Evolutionary conservation across 1,139 yeast genomes (phyloP), one percentile per base, ranked within the genome.

Genomic region (Yueomyces sp.): DNA sequence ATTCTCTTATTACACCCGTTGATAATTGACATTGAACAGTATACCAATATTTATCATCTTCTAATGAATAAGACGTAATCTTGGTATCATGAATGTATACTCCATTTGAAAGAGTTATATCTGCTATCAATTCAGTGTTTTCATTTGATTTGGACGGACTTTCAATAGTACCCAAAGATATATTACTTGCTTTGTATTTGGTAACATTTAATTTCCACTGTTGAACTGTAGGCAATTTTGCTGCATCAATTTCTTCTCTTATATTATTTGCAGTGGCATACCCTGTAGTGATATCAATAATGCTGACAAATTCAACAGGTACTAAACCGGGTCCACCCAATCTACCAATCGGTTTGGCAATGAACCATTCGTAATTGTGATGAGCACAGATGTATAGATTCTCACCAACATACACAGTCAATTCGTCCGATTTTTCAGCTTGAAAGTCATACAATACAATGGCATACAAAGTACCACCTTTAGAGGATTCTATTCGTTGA

Each of bases 291-390:
- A 87, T 73, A 60, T 91, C 95, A 37, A 91, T 77, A 39, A 91
- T 75, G 56, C 85, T 84, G 32, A 91, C 94, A 58, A 84, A 91
- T 29, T 86, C 76, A 3, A 85, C 93, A 0, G 98, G 98, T 9
- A 91, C 94, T 45, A 91, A 70, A 1, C 98, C 98, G 0, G 97
- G 97, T 0, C 97, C 98, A 12, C 98, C 98, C 41, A 91, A 69
- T 42, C 96, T 70, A 48, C 93, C 94, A 42, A 91, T 84, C 5
- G 96, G 96, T 60, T 91, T 91, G 11, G 97, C 97, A 46, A 91
- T 93, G 56, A 87, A 89, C 98, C 98, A 91, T 64, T 91, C 98
- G 52, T 73, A 85, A 46, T 86, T 91, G 57, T 91, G 94, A 63
- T 89, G 96, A 2, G 98, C 98, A 63, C 96, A 91, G 19, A 91